Conservation (phyloP, 2,329 filamentous ascomycete species). For the Colletotrichum phormii region DNA sequence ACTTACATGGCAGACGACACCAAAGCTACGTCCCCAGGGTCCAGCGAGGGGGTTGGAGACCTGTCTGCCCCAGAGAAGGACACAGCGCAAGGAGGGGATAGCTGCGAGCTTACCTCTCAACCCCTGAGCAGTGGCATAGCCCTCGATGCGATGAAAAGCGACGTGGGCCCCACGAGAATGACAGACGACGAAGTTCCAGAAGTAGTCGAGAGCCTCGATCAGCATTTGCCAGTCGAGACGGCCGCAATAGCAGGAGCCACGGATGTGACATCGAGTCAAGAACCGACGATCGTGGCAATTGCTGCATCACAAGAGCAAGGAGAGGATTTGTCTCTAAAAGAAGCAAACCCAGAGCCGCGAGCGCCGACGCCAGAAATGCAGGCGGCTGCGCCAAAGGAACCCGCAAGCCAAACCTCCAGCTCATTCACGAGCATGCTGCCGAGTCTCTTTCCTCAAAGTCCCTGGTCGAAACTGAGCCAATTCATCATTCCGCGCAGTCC, state of each 20-base stretch:
- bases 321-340: not conserved
- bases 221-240: not conserved
- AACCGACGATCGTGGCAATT: conserved; percentile 1
- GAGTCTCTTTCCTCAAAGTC: conserved; percentile 1
- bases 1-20: conserved; percentile 30
- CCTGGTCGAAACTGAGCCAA: conserved; percentile 23
- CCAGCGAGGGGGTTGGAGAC: not conserved
- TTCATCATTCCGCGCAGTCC: not conserved
- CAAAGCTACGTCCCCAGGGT: conserved; percentile 21
- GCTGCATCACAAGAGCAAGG: not conserved
- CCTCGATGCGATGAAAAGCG: not conserved
- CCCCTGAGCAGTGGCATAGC: not conserved
- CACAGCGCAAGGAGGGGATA: not conserved
- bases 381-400: no score
- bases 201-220: not conserved
- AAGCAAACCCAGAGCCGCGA: not conserved
- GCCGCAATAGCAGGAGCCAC: not conserved
- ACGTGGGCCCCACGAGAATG: not conserved
- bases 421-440: not conserved
- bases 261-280: not conserved
- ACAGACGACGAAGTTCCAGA: not conserved
- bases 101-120: no score
- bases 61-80: not conserved
- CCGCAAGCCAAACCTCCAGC: not conserved
- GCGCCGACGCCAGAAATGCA: not conserved